Evolutionary conservation across 2,329 filamentous ascomycete genomes (phyloP), one percentile per base, ranked within the genome.

Genomic region (Chalaropsis thielavioides): DNA sequence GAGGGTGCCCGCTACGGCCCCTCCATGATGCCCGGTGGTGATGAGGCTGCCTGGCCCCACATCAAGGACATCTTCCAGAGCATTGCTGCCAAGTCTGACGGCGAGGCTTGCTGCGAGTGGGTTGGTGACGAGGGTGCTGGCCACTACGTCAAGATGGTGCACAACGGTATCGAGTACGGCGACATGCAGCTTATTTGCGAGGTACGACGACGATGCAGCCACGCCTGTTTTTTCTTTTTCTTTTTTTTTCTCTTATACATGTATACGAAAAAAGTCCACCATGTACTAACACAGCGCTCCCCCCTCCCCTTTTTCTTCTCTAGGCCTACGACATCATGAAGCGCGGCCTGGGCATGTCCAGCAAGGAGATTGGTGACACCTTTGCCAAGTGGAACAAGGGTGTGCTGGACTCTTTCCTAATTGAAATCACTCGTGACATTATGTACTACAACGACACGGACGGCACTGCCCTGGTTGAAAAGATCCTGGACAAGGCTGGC

Each of bases 141-240:
- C 73, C 94, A 99, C 87, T 99, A 96, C 83, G 92, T 99, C 83
- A 99, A 99, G 89, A 99, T 99, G 94, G 94, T 99, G 69, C 94
- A 99, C 88, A 99, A 99, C 81, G 94, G 94, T 84, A 99, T 99
- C 73, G 94, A 99, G 82, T 99, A 99, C 77, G 94, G 94, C 86
- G 94, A 99, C 81, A 99, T 99, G 94, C 94, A 99, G 83, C 84
- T 99, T 74, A 99, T 99, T 77, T 95, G 88, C 79, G 94, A 99
- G 87, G 92, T 96, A 80, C 72, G 51, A 3, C 40, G n/a, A n/a
- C n/a, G 31, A 43, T 43, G 41, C 8, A 15, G 15, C 40, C 8
- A 10, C 15, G 11, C 41, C 10, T n/a, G 13, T 43, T 43, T 43
- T 15, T n/a, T 43, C 15, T 84, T 15, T n/a, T 40, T 19, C 19